Conservation (phyloP, 768 basidiomycete genomes). For the Chiua virens region DNA sequence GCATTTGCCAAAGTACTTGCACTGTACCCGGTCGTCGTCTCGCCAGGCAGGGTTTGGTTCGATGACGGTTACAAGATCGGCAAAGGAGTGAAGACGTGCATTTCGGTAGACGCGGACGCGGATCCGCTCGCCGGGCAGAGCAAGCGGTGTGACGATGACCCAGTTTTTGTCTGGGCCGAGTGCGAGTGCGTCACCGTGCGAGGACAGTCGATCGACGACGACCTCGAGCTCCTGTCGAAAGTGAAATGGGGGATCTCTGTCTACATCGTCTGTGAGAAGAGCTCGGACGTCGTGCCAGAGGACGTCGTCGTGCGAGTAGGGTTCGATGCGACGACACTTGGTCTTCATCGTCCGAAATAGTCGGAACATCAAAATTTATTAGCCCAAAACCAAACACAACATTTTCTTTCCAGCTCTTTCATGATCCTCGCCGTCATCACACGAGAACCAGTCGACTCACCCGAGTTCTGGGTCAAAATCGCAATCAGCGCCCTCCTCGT, state of each 20-base stretch:
- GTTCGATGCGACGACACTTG: constrained; percentile 38
- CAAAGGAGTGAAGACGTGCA: constrained; percentile 69
- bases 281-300: constrained; percentile 67
- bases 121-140: constrained; percentile 83
- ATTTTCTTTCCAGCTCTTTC: too few relatives aligned
- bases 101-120: constrained; percentile 71
- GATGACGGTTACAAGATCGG: constrained; percentile 68
- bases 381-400: constrained; percentile 23
- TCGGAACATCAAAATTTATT: neutral
- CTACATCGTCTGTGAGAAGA: constrained; percentile 52
- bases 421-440: too few relatives aligned
- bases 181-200: constrained; percentile 65
- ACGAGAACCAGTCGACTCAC: constrained; percentile 44
- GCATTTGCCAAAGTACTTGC: constrained; percentile 87
- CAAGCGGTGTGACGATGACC: constrained; percentile 82
- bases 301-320: constrained; percentile 73
- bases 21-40: constrained; percentile 64
- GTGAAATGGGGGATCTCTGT: constrained; percentile 52
- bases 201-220: constrained; percentile 61
- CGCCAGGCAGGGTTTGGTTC: constrained; percentile 63
- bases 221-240: constrained; percentile 65
- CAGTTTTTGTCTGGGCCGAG: constrained; percentile 59
- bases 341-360: neutral
- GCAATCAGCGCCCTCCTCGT: constrained; percentile 68
- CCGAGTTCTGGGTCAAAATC: constrained; percentile 77